phyloP scores from a whole-genome alignment of 1,139 yeast species.

The Yamadazyma dendronema region DNA sequence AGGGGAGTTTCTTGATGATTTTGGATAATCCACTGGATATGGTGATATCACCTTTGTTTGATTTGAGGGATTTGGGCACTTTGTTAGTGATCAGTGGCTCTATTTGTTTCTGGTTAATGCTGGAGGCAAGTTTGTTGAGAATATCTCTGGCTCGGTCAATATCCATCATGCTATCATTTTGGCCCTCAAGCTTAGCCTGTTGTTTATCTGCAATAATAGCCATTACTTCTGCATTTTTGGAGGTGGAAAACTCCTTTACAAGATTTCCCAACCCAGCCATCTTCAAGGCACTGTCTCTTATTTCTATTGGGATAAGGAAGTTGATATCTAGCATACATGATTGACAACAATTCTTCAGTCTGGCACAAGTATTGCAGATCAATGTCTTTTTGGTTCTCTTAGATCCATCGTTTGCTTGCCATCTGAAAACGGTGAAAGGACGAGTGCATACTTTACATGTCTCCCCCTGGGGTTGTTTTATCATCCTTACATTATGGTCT shows the following conservation, averaged over 20 bases:
- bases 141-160: slow-evolving; percentile 12
- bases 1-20: slow-evolving; percentile 55
- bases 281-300: slow-evolving; percentile 79
- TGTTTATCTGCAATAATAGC: slow-evolving; percentile 40
- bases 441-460: slow-evolving; percentile 80
- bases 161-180: slow-evolving; percentile 18
- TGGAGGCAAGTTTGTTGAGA: slow-evolving; percentile 10
- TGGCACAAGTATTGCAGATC: slow-evolving; percentile 77
- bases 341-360: slow-evolving; percentile 82
- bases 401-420: slow-evolving; percentile 48
- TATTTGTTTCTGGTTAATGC: slow-evolving; percentile 3
- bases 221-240: slow-evolving; percentile 38
- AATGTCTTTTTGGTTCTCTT: slow-evolving; percentile 48
- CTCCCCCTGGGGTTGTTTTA: slow-evolving; percentile 69
- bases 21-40: slow-evolving; percentile 43
- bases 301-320: slow-evolving; percentile 72
- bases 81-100: slow-evolving; percentile 8
- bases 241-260: slow-evolving; percentile 7
- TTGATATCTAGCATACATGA: slow-evolving; percentile 79
- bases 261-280: slow-evolving; percentile 58
- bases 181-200: slow-evolving; percentile 39
- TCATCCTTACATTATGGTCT: slow-evolving; percentile 64
- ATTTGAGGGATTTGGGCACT: slow-evolving; percentile 1
- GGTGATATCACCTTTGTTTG: slow-evolving; percentile 1
- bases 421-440: slow-evolving; percentile 77